Conservation (phyloP, 805 yeast genomes). For the Saccharomycopsis amapae region DNA sequence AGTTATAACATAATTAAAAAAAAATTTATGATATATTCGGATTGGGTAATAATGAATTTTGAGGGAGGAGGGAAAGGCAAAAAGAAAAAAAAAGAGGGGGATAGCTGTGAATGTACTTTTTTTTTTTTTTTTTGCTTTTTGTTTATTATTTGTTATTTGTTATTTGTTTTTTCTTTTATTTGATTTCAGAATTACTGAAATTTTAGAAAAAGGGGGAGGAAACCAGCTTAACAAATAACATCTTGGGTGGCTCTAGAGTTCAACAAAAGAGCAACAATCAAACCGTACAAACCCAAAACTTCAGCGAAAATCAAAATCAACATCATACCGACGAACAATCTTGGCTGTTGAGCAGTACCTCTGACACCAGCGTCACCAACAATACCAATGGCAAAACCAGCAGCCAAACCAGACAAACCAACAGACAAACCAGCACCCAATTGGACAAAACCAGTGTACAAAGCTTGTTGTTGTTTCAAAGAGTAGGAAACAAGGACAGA, state of each 20-base stretch:
- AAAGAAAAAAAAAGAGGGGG: too few relatives aligned
- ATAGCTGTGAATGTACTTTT: too few relatives aligned
- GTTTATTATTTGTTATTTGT: too few relatives aligned
- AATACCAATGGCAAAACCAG: constrained; percentile 94
- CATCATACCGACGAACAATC: constrained; percentile 83
- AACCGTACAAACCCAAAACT: constrained; percentile 85
- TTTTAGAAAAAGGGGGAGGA: too few relatives aligned
- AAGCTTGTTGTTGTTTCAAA: constrained; percentile 82
- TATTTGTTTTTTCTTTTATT: too few relatives aligned
- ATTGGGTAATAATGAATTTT: too few relatives aligned
- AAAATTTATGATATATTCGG: too few relatives aligned
- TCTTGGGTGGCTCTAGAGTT: constrained; percentile 97
- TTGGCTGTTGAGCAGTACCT: constrained; percentile 79
- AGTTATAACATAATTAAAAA: too few relatives aligned
- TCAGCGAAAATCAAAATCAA: constrained; percentile 86
- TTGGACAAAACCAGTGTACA: constrained; percentile 96
- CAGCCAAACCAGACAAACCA: constrained; percentile 92
- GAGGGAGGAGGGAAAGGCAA: too few relatives aligned
- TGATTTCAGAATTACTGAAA: too few relatives aligned
- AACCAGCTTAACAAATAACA: constrained; percentile 66
- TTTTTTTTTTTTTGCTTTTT: too few relatives aligned
- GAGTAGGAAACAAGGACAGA: constrained; percentile 90
- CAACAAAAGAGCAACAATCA: constrained; percentile 94
- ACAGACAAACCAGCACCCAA: constrained; percentile 96
- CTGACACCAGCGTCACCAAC: constrained; percentile 94